Evolutionary conservation across 2,329 filamentous ascomycete species (phyloP).

Genomic region (Myriosclerotinia duriaeana): DNA sequence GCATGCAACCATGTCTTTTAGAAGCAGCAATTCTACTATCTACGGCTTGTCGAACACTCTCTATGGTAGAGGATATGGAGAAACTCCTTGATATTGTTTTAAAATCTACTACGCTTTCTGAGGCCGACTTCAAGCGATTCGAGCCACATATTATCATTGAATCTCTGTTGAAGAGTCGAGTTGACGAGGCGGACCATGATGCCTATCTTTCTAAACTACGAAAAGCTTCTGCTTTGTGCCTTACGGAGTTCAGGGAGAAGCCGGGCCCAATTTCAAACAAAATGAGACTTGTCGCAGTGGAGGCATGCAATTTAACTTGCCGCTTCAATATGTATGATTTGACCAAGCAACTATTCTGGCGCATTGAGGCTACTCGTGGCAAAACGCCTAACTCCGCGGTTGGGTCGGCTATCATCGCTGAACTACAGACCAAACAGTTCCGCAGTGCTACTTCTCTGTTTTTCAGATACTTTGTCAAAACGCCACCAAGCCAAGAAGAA

Average conservation of each 20-base stretch:
- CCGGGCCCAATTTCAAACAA: conserved; percentile 24
- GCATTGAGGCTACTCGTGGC: conserved; percentile 26
- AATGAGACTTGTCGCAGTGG: conserved; percentile 28
- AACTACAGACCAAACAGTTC: conserved; percentile 29
- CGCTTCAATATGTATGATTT: conserved; percentile 30
- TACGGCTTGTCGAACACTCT: conserved; percentile 25
- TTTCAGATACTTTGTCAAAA: conserved; percentile 16
- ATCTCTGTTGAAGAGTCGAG: conserved; percentile 23
- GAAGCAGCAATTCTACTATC: conserved; percentile 29
- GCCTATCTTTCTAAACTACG: conserved; percentile 24
- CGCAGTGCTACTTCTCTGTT: conserved; percentile 18
- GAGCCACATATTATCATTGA: conserved; percentile 29
- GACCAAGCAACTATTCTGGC: conserved; percentile 32
- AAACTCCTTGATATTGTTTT: conserved; percentile 32
- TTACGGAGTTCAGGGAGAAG: conserved; percentile 32
- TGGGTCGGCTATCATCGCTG: conserved; percentile 29
- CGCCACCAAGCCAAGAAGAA: conserved; percentile 27
- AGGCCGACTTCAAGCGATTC: conserved; percentile 31
- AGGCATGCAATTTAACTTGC: conserved; percentile 32
- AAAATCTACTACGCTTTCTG: conserved; percentile 27
- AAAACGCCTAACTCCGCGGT: conserved; percentile 11
- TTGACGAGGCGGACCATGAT: background rate
- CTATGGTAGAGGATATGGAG: conserved; percentile 26
- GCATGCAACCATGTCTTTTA: conserved; percentile 27
- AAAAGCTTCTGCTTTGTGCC: conserved; percentile 35